Conservation (phyloP, 148 eudicot species). For the Amaranthus hypochondriacus region DNA sequence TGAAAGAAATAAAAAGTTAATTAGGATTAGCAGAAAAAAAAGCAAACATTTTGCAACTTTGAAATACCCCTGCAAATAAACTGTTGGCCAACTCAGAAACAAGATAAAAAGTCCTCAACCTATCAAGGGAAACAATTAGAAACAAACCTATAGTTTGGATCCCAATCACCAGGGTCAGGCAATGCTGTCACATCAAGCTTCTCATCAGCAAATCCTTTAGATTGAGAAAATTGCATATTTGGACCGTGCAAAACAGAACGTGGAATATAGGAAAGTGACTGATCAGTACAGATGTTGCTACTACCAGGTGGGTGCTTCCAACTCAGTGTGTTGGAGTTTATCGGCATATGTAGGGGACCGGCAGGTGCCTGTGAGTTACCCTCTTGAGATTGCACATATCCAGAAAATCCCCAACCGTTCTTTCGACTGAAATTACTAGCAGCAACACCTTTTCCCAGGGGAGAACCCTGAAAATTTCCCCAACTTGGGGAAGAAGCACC, state of each 20-base stretch:
- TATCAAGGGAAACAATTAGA: conserved; percentile 10
- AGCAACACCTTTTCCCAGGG: conserved; percentile 68
- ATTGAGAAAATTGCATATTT: conserved; percentile 31
- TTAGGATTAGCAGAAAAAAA: background rate
- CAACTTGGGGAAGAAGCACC: conserved; percentile 79
- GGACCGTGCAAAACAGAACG: conserved; percentile 35
- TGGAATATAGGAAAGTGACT: conserved; percentile 35
- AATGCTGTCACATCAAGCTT: conserved; percentile 45
- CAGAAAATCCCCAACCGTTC: conserved; percentile 61
- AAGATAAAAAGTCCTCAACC: background rate
- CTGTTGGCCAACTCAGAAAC: conserved; percentile 1
- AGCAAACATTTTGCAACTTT: background rate
- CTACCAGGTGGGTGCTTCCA: conserved; percentile 60
- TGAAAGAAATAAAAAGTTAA: background rate
- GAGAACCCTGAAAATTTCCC: conserved; percentile 77
- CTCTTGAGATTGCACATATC: conserved; percentile 53
- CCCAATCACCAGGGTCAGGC: conserved; percentile 99
- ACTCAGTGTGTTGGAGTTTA: conserved; percentile 38
- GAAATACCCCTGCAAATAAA: background rate
- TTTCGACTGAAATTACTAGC: conserved; percentile 63
- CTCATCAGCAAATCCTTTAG: conserved; percentile 37
- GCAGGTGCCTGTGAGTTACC: conserved; percentile 41
- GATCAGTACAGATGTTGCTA: conserved; percentile 29
- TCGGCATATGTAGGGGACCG: conserved; percentile 47
- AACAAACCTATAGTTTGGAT: conserved; percentile 92